These are phyloP conservation scores for Datura wrightii DNA, from an alignment of 257 asterid species.

Conservation along the genomic window DNA sequence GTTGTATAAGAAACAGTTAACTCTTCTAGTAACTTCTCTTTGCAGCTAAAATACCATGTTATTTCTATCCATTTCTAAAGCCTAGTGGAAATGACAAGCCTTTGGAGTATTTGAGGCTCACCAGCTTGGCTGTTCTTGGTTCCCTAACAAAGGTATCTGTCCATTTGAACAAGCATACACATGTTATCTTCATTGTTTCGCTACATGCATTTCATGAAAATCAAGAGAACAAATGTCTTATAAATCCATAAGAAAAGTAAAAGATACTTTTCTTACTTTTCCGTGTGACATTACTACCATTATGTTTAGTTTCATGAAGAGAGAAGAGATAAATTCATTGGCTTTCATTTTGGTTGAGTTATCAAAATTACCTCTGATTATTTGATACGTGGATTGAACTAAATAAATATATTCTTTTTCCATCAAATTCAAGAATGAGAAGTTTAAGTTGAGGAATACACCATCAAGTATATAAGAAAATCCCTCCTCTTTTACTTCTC, in stretches of 20 bases:
- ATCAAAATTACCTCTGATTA: not conserved
- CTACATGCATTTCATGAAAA: not conserved
- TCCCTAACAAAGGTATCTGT: constrained; percentile 32
- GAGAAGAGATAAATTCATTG: too few species aligned
- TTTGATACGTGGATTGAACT: not conserved
- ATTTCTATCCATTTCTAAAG: constrained; percentile 32
- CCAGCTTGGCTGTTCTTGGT: constrained; percentile 30
- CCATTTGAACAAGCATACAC: not conserved
- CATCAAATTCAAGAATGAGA: too few species aligned
- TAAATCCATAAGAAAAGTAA: too few species aligned
- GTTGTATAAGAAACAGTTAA: not conserved
- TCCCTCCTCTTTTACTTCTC: not conserved
- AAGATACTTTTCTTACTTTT: too few species aligned
- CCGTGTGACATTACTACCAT: too few species aligned
- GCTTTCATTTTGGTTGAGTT: not conserved
- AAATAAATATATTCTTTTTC: too few species aligned
- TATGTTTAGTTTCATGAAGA: too few species aligned
- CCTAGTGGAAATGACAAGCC: constrained; percentile 8
- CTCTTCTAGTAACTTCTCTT: not conserved
- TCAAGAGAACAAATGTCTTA: too few species aligned
- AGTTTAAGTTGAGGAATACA: too few species aligned
- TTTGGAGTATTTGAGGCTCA: constrained; percentile 26
- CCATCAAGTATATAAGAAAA: too few species aligned
- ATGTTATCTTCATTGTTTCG: not conserved
- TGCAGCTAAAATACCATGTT: constrained; percentile 35